A percentile compares a stretch with the other conserved stretches of the same genome.
Conservation (phyloP, 495 filamentous ascomycete genomes). For the Extremus antarcticus region DNA sequence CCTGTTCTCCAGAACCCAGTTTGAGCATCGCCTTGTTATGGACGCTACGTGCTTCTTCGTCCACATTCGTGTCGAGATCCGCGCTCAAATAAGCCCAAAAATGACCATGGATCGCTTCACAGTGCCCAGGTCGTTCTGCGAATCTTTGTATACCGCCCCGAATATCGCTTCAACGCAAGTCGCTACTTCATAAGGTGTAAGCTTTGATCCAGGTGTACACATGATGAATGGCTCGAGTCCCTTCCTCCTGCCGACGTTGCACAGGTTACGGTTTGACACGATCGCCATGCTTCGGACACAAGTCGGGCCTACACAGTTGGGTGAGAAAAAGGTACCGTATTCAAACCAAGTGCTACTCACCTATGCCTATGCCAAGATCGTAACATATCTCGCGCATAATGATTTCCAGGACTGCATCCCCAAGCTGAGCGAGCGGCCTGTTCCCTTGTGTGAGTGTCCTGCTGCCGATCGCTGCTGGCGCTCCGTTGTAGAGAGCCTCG, state of each 20-base stretch:
- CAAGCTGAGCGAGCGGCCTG: not conserved
- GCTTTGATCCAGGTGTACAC: not conserved
- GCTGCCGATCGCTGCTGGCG: not conserved
- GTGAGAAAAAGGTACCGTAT: too few relatives aligned
- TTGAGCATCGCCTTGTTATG: too few relatives aligned
- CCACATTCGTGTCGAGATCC: too few relatives aligned
- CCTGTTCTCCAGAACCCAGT: too few relatives aligned
- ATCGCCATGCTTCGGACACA: not conserved
- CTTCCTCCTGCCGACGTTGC: not conserved
- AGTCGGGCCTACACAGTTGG: not conserved
- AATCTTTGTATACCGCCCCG: not conserved
- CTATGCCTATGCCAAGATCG: not conserved
- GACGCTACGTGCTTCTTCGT: too few relatives aligned
- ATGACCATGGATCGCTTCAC: not conserved
- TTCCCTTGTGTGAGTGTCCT: not conserved
- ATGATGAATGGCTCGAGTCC: not conserved
- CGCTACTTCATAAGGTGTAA: not conserved
- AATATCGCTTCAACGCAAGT: not conserved
- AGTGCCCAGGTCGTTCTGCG: not conserved
- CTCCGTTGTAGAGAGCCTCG: not conserved
- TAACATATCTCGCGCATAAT: not conserved
- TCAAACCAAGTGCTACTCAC: too few relatives aligned
- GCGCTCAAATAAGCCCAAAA: not conserved
- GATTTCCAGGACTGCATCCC: not conserved
- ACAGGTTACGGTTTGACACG: not conserved